Evolutionary conservation across 2,329 filamentous ascomycete genomes (phyloP), one percentile per base, ranked within the genome.

Genomic region (Lachnellula arida): DNA sequence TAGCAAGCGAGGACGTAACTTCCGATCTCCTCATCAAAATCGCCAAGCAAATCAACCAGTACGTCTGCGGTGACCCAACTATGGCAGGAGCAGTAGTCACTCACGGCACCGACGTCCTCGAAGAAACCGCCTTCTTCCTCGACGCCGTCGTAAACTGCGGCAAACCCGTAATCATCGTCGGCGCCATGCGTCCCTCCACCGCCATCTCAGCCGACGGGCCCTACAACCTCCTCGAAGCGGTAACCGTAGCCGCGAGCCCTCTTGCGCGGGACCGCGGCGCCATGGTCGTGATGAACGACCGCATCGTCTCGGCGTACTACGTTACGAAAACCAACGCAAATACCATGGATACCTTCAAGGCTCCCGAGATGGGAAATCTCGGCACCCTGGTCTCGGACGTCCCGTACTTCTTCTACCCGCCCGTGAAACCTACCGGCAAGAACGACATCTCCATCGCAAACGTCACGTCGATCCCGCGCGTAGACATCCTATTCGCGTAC

Each of bases 91-190:
- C 78, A 6, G 80, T 86, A 5, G 72, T 87, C 52, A 86, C 84
- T 0, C 84, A 87, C 63, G 84, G 84, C 48, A 87, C 84, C 8
- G 84, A 87, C 63, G 85, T 81, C 0, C 73, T 87, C 1, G 83
- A 86, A 63, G 83, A 86, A 68, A 79, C 80, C 0, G 80, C 82
- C 8, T 85, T 86, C 72, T 85, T 85, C 71, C 71, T 86, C 8
- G 79, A 85, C 59, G 70, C 81, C 3, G 82, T 80, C 0, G 67
- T 85, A 35, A 77, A 77, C 61, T 80, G 76, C 44, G 73, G 74
- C 32, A 85, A 86, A 67, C 82, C 83, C 0, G 74, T 86, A 5
- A 76, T 86, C 4, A 65, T 82, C 23, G 82, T 83, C 1, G 83
- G 82, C 5, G 78, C 83, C 17, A 86, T 86, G 83, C 74, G 83